phyloP scores from a whole-genome alignment of 805 yeast genomes.

The Pichia paraexigua region DNA sequence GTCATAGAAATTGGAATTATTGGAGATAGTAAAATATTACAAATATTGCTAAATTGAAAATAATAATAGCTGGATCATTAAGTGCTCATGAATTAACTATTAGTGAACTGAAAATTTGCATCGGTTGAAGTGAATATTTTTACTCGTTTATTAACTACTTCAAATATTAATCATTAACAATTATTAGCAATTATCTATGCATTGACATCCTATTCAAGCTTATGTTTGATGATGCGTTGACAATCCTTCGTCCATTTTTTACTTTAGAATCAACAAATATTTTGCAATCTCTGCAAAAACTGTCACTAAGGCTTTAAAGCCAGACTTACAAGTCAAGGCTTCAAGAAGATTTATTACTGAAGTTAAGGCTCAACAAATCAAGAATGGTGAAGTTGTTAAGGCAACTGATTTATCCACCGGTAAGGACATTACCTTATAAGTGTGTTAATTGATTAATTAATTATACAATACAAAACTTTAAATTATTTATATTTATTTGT shows the following conservation, averaged over 20 bases:
- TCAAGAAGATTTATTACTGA: conserved; percentile 69
- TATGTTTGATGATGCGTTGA: not conserved
- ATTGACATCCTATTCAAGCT: not conserved
- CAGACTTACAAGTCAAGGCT: conserved; percentile 69
- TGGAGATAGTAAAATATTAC: too few relatives aligned
- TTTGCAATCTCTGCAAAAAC: conserved; percentile 85
- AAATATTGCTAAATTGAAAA: too few relatives aligned
- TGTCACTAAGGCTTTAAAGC: conserved; percentile 80
- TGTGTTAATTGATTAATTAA: not conserved
- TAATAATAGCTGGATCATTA: too few relatives aligned
- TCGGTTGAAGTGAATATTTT: too few relatives aligned
- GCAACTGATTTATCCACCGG: conserved; percentile 20
- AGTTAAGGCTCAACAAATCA: conserved; percentile 61
- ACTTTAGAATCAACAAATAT: conserved; percentile 68
- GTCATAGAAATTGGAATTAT: too few relatives aligned
- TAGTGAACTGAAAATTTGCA: too few relatives aligned
- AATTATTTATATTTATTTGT: conserved; percentile 4
- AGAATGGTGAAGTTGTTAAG: conserved; percentile 47
- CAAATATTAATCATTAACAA: too few relatives aligned
- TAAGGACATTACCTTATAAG: conserved; percentile 11
- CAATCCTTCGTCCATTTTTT: conserved; percentile 5
- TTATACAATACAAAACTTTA: not conserved
- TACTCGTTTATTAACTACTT: too few relatives aligned
- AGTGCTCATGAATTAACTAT: too few relatives aligned
- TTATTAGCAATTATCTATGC: not conserved